Conservation (phyloP, 352 stramenopile genomes). For the Globisporangium nunn region DNA sequence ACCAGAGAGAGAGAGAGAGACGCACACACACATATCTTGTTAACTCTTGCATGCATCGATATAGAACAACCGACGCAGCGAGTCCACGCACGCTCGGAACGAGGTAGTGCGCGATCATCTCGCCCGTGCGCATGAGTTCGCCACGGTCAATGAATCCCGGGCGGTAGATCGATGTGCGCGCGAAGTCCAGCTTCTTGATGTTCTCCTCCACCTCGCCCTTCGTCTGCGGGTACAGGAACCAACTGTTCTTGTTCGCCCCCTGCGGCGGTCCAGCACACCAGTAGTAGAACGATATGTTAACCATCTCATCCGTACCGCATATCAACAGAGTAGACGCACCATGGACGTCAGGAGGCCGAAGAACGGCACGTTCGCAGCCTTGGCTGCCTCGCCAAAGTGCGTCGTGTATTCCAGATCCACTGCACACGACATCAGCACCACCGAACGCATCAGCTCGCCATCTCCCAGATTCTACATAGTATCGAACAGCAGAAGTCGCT, state of each 20-base stretch:
- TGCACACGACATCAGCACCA: slow-evolving; percentile 8
- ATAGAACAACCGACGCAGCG: not conserved
- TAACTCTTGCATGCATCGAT: too few relatives aligned
- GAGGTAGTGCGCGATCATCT: slow-evolving; percentile 42
- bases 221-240: slow-evolving; percentile 71
- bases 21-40: too few relatives aligned
- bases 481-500: too few relatives aligned
- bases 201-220: slow-evolving; percentile 69
- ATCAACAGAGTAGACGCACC: not conserved
- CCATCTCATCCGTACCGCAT: too few relatives aligned
- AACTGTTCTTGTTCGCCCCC: slow-evolving; percentile 59
- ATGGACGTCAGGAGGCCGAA: not conserved
- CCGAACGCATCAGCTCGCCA: too few relatives aligned
- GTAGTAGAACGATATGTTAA: too few relatives aligned
- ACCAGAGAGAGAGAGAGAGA: not conserved
- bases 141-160: slow-evolving; percentile 52
- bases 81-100: slow-evolving; percentile 37
- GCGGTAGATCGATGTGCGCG: slow-evolving; percentile 53
- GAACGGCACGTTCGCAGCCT: slow-evolving; percentile 39
- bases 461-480: too few relatives aligned
- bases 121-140: slow-evolving; percentile 37
- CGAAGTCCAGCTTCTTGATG: slow-evolving; percentile 44
- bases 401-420: slow-evolving; percentile 68
- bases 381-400: slow-evolving; percentile 44
- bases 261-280: slow-evolving; percentile 5